Base-by-base conservation (phyloP, 2,329 filamentous ascomycete species). In the Zymoseptoria pseudotritici region DNA sequence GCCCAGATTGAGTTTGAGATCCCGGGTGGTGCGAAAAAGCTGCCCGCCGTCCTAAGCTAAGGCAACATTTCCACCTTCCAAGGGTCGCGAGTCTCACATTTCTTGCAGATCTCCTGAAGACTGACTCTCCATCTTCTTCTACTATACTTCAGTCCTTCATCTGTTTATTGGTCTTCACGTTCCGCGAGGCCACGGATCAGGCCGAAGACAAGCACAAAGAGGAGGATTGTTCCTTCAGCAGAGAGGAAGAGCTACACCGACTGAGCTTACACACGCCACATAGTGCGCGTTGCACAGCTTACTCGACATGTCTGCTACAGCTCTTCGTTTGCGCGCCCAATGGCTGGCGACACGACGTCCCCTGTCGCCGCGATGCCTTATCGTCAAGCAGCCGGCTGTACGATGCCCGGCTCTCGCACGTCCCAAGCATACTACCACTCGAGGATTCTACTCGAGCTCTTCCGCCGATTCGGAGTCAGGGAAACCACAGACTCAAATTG, bases 311-410 rank as follows among this genome's bases (percentile, higher is more conserved):
- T 66, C 65, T 6, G 61, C 64, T 10, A 61, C 66, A 19, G 71
- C 66, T 29, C 56, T 71, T 54, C 68, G 71, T 54, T 65, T 73
- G 56, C 68, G 71, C 53, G 67, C 69, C 53, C 69, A 71, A 61
- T 73, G 71, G 70, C 68, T 72, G 13, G 65, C 68, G 7, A 72
- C 69, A 10, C 65, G 68, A 21, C 61, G 63, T 22, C 70, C 70
- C 21, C 66, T 73, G 24, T 73, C 71, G 2, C 55, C 65, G 4
- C 63, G 62, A 50, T 72, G 71, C 56, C 56, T 69, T 11, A 53
- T 66, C 11, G 55, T 69, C 36, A 65, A 58, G 24, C 63, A 62
- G 19, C 60, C 61, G 36, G 49, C 52, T 19, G 22, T 11, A 24
- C 26, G 31, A 49, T 55, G 55, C n/a, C 13, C 53, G 2, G 24